A percentile compares a stretch with the other conserved stretches of the same genome.
Evolutionary conservation across 495 filamentous ascomycete species (phyloP).

Genomic region (Chaetomium cochliodes): DNA sequence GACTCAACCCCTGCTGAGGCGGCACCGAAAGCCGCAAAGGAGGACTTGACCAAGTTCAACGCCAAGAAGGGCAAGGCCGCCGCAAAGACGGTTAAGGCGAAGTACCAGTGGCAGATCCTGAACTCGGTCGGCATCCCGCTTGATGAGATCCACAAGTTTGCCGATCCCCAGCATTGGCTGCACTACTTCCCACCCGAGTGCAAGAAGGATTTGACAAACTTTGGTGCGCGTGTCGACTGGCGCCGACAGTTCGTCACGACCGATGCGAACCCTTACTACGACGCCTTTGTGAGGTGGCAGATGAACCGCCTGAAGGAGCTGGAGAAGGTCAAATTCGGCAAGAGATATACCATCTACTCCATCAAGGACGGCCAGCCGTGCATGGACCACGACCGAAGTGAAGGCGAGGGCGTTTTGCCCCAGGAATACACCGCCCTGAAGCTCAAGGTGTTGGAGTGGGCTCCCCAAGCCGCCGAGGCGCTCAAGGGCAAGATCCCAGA

Average conservation of each 20-base stretch:
- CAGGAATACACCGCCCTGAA: constrained; percentile 95
- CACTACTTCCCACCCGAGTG: constrained; percentile 82
- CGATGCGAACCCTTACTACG: constrained; percentile 95
- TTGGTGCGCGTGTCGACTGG: constrained; percentile 91
- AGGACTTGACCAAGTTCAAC: constrained; percentile 85
- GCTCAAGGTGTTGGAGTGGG: constrained; percentile 85
- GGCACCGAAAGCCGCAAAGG: constrained; percentile 42
- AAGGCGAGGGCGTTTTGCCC: constrained; percentile 84
- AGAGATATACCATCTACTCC: constrained; percentile 90
- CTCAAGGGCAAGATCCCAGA: constrained; percentile 78
- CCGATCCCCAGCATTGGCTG: constrained; percentile 75
- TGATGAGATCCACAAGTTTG: constrained; percentile 87
- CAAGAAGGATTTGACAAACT: constrained; percentile 73
- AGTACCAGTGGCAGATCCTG: constrained; percentile 54
- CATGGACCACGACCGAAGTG: constrained; percentile 93
- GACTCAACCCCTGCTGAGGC: constrained; percentile 17
- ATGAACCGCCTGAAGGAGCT: constrained; percentile 90
- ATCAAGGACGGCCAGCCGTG: constrained; percentile 97
- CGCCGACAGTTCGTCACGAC: constrained; percentile 88
- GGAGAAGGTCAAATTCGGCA: constrained; percentile 91
- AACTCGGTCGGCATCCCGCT: constrained; percentile 75
- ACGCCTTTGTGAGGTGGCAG: constrained; percentile 95
- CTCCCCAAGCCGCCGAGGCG: constrained; percentile 62
- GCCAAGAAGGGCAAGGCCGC: constrained; percentile 94
- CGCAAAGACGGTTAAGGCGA: constrained; percentile 86